Evolutionary conservation across 2,329 filamentous ascomycete genomes (phyloP).

Genomic region (Neoscytalidium dimidiatum): DNA sequence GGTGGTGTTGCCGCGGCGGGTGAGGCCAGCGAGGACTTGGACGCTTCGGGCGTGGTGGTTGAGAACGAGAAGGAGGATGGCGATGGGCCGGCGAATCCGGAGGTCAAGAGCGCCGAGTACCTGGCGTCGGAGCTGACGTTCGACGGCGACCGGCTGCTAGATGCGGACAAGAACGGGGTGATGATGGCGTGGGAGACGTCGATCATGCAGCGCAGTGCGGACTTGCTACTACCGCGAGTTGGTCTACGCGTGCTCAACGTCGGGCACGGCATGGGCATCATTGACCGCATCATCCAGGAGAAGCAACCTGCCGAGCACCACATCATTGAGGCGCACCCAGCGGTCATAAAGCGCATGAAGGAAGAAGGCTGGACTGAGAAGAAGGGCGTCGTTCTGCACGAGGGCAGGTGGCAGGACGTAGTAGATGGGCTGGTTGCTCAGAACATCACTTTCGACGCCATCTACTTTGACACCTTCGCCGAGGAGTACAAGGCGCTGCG

Average conservation of each 20-base stretch:
- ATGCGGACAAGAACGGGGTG: constrained; percentile 52
- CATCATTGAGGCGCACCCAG: constrained; percentile 55
- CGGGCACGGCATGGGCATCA: constrained; percentile 55
- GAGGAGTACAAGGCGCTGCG: constrained; percentile 87
- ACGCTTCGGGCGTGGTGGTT: constrained; percentile 18
- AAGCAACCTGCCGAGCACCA: constrained; percentile 48
- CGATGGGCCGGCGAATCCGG: constrained; percentile 35
- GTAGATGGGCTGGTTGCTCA: constrained; percentile 47
- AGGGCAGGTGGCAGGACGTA: constrained; percentile 53
- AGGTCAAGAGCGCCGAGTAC: constrained; percentile 34
- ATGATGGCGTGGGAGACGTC: constrained; percentile 58
- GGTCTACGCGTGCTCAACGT: constrained; percentile 52
- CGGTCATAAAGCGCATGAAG: constrained; percentile 47
- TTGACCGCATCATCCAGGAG: constrained; percentile 49
- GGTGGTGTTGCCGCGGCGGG: constrained; percentile 29
- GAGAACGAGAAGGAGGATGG: constrained; percentile 39
- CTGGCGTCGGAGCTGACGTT: constrained; percentile 52
- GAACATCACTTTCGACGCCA: constrained; percentile 48
- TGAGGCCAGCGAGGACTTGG: constrained; percentile 2
- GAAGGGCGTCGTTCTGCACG: constrained; percentile 50
- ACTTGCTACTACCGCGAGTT: constrained; percentile 40
- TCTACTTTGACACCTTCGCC: constrained; percentile 98
- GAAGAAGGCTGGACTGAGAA: constrained; percentile 52
- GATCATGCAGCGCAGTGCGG: constrained; percentile 50
- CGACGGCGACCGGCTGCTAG: constrained; percentile 47